A percentile compares a stretch with the other conserved stretches of the same genome.
phyloP scores from a whole-genome alignment of 2,329 filamentous ascomycete genomes.

The Botrytis hyacinthi region DNA sequence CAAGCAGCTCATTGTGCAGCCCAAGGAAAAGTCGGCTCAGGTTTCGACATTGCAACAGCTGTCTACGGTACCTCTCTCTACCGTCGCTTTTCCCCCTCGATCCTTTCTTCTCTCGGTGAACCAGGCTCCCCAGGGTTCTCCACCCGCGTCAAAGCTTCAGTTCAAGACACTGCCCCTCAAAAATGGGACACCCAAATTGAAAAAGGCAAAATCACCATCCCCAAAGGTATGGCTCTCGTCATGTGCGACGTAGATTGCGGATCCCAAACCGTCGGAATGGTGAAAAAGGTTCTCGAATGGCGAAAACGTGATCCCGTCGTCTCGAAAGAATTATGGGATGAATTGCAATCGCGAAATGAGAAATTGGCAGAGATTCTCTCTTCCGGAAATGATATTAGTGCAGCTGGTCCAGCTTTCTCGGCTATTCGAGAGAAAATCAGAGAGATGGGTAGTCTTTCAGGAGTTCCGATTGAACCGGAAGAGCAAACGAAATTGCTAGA shows the following conservation, averaged over 20 bases:
- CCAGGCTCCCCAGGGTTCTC: constrained; percentile 66
- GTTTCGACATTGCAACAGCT: constrained; percentile 91
- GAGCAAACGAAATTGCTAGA: constrained; percentile 85
- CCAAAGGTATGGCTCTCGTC: constrained; percentile 70
- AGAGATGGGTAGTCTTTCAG: constrained; percentile 70
- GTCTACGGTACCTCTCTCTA: constrained; percentile 91
- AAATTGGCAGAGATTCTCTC: constrained; percentile 63
- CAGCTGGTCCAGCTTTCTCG: constrained; percentile 48
- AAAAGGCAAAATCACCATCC: constrained; percentile 69
- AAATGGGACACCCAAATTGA: constrained; percentile 78
- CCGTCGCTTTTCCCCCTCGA: constrained; percentile 80
- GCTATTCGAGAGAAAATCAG: constrained; percentile 63
- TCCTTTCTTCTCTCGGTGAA: constrained; percentile 67
- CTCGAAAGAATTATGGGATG: constrained; percentile 71
- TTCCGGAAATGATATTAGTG: constrained; percentile 45
- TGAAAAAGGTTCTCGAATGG: constrained; percentile 87
- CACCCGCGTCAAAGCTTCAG: constrained; percentile 58
- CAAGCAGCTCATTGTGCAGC: constrained; percentile 93
- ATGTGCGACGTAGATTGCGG: constrained; percentile 98
- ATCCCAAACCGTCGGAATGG: constrained; percentile 91
- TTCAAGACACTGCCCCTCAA: constrained; percentile 54
- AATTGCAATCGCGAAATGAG: constrained; percentile 73
- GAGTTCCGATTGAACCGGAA: constrained; percentile 83
- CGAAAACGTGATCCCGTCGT: constrained; percentile 59
- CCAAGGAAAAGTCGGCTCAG: constrained; percentile 93